These are phyloP conservation scores for Discostella pseudostelligera DNA, from an alignment of 108 stramenopile genomes.

Conservation along the genomic window DNA sequence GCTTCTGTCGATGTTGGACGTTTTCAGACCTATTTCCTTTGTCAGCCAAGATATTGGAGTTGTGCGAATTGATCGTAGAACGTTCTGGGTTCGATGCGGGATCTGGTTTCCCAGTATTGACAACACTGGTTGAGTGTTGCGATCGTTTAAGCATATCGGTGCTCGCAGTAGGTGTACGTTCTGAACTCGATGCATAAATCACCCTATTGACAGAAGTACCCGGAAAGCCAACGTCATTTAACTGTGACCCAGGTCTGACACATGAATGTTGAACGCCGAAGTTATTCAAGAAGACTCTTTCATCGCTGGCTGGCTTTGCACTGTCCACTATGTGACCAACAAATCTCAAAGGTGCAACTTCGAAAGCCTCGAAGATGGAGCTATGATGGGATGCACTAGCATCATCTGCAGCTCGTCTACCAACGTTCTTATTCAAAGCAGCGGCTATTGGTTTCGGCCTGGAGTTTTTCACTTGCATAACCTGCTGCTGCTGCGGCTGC, in stretches of 20 bases:
- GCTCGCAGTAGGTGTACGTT: no score
- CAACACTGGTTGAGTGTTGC: no score
- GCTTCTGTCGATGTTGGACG: no score
- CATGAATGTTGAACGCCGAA: slow-evolving; percentile 15
- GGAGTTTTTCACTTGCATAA: no score
- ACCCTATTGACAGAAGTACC: no score
- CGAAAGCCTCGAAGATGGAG: slow-evolving; percentile 21
- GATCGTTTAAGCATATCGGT: no score
- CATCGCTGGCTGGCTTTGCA: background rate
- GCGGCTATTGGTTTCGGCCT: slow-evolving; percentile 1
- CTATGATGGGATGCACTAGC: slow-evolving; percentile 8
- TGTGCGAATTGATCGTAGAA: no score
- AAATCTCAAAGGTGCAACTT: slow-evolving; percentile 6
- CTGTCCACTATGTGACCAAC: background rate
- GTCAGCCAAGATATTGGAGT: no score
- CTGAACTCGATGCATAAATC: no score
- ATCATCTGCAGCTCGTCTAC: background rate
- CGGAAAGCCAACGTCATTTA: no score
- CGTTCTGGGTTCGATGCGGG: no score
- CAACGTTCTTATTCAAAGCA: slow-evolving; percentile 1
- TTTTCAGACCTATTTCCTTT: no score
- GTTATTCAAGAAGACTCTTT: slow-evolving; percentile 2
- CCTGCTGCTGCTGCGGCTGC: background rate
- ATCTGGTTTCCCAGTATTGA: background rate
- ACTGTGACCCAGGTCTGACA: background rate